Percentiles rank a stretch among this genome's conserved stretches.
These are phyloP conservation scores for Hysterium pulicare DNA, from an alignment of 2,329 filamentous ascomycete genomes.

Conservation along the genomic window DNA sequence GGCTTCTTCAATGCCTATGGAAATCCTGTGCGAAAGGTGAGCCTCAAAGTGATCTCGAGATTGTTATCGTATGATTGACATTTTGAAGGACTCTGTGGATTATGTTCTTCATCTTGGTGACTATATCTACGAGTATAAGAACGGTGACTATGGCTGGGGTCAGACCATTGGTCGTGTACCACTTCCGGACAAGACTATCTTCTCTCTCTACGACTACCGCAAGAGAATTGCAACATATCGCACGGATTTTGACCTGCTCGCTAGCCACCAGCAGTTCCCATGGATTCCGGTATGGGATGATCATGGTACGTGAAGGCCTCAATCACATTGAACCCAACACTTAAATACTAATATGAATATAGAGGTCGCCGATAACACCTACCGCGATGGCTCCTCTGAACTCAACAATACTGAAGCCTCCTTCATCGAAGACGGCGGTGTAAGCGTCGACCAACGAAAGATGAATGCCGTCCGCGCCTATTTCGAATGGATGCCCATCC, in stretches of 20 bases:
- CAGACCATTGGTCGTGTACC: slow-evolving; percentile 52
- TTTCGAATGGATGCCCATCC: slow-evolving; percentile 47
- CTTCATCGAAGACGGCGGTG: slow-evolving; percentile 54
- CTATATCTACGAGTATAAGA: slow-evolving; percentile 61
- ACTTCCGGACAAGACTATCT: slow-evolving; percentile 51
- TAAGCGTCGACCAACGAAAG: slow-evolving; percentile 70
- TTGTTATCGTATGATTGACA: background rate
- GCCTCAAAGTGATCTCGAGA: slow-evolving; percentile 10
- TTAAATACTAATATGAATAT: slow-evolving; percentile 5
- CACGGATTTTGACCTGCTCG: slow-evolving; percentile 58
- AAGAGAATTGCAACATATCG: slow-evolving; percentile 55
- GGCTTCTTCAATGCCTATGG: slow-evolving; percentile 46
- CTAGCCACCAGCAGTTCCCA: slow-evolving; percentile 55
- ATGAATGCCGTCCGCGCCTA: slow-evolving; percentile 70
- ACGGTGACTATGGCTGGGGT: slow-evolving; percentile 50
- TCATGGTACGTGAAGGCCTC: slow-evolving; percentile 35
- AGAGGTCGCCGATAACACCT: slow-evolving; percentile 64
- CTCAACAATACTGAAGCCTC: slow-evolving; percentile 66
- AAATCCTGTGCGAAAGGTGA: slow-evolving; percentile 37
- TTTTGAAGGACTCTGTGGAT: slow-evolving; percentile 43
- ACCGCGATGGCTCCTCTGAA: slow-evolving; percentile 57
- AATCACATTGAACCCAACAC: background rate
- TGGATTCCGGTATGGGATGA: slow-evolving; percentile 67
- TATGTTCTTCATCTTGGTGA: slow-evolving; percentile 49
- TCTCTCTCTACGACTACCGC: slow-evolving; percentile 58